Evolutionary conservation across 1,284 basidiomycete species (phyloP).

Genomic region (Psilocybe mexicana): DNA sequence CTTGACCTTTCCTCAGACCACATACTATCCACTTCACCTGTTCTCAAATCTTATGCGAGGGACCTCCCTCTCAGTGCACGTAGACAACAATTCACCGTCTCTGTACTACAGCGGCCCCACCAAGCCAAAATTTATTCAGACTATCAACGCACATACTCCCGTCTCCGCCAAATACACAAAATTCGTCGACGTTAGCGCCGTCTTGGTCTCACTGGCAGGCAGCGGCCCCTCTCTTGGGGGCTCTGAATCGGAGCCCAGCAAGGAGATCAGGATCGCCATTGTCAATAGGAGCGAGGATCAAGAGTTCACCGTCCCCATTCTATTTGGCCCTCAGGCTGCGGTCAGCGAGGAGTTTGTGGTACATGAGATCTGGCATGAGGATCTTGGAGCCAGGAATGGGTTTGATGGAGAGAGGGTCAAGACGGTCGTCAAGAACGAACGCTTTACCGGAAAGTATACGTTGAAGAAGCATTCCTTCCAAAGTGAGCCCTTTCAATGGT

Average conservation of each 20-base stretch:
- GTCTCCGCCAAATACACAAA: constrained; percentile 37
- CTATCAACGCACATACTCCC: constrained; percentile 38
- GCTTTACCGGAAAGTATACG: constrained; percentile 37
- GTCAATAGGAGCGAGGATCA: constrained; percentile 44
- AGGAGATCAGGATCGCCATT: constrained; percentile 46
- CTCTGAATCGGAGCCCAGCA: constrained; percentile 3
- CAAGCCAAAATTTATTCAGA: constrained; percentile 47
- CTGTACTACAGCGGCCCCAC: constrained; percentile 44
- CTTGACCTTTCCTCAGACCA: constrained; percentile 35
- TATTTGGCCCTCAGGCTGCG: constrained; percentile 34
- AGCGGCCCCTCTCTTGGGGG: no score
- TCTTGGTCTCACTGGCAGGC: constrained; percentile 32
- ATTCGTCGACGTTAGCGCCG: constrained; percentile 49
- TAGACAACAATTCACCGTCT: constrained; percentile 33
- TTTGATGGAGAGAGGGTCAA: constrained; percentile 44
- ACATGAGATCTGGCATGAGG: constrained; percentile 48
- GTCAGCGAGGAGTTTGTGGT: constrained; percentile 33
- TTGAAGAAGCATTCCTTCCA: constrained; percentile 52
- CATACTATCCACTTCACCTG: constrained; percentile 53
- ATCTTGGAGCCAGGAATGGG: constrained; percentile 41
- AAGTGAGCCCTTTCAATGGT: constrained; percentile 24
- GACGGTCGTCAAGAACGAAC: constrained; percentile 34
- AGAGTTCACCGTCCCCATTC: constrained; percentile 37
- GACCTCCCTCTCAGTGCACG: constrained; percentile 42
- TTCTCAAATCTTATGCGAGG: constrained; percentile 59